Base-by-base conservation (phyloP, 495 filamentous ascomycete genomes). In the Xylaria castorea region DNA sequence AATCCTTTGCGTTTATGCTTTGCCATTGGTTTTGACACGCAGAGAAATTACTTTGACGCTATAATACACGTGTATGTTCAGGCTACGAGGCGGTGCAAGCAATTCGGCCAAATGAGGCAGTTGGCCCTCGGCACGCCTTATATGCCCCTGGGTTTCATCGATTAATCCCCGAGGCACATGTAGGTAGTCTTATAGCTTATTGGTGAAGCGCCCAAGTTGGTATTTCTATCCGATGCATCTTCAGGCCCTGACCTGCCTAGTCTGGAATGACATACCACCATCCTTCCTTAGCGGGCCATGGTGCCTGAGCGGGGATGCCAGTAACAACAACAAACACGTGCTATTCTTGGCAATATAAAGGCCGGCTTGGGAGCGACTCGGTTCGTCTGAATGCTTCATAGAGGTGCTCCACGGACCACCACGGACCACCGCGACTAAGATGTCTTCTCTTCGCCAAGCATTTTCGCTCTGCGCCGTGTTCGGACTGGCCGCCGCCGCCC, bases 401-500 rank as follows among this genome's bases (percentile, higher is more conserved):
- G 27, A 53, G 34, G 1, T 34, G 63, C 42, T 46, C 40, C 65
- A 55, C 34, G n/a, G 20, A 51, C 30, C 38, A 42, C 38, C 38
- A 12, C n/a, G n/a, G n/a, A n/a, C n/a, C 48, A 53, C n/a, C 48
- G 32, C 5, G 6, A 50, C 61, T 14, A 55, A 67, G 32, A 67
- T 67, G 65, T 9, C 65, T 67, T 38, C 46, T 40, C 44, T 67
- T 25, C 20, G 44, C 48, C 65, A 6, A 53, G 44, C n/a, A 1
- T 44, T 67, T 25, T 51, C 65, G 32, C 11, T 53, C 32, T 53
- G 65, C 65, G 65, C 46, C 46, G 65, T 67, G 46, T 51, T 67
- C 48, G 48, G 65, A 1, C 32, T 67, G 40, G 38, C 40, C 5
- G 58, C 57, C 9, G 53, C 61, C 53, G 68, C 68, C 1, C 44